phyloP scores from a whole-genome alignment of 768 basidiomycete genomes.

The Tulasnella calospora region DNA sequence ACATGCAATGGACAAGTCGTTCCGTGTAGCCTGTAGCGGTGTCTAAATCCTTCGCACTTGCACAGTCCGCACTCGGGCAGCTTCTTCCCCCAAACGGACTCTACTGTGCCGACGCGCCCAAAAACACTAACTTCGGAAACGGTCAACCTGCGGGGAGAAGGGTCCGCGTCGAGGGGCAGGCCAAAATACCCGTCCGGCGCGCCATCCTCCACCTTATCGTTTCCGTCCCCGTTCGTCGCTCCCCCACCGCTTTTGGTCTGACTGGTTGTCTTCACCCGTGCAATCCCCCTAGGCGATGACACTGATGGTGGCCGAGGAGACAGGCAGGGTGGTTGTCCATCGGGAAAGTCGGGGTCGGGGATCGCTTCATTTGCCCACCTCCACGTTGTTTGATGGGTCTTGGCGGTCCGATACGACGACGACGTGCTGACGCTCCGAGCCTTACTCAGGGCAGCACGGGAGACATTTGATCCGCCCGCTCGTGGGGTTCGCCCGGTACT shows the following conservation, averaged over 20 bases:
- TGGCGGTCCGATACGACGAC: background rate
- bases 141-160: background rate
- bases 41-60: background rate
- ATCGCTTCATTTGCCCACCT: background rate
- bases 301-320: background rate
- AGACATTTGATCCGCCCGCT: background rate
- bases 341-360: background rate
- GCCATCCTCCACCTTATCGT: background rate
- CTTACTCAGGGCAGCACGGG: background rate
- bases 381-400: background rate
- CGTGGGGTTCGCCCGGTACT: background rate
- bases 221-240: background rate
- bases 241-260: background rate
- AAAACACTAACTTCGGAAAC: conserved; percentile 1
- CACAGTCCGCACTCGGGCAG: background rate
- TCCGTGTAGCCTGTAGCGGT: background rate
- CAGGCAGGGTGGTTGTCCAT: background rate
- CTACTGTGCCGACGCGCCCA: background rate
- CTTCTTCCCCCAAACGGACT: conserved; percentile 4
- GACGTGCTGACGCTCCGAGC: background rate
- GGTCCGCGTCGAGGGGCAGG: background rate
- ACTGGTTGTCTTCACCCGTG: background rate
- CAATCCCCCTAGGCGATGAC: background rate
- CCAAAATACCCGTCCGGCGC: background rate
- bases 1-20: background rate